These are phyloP conservation scores for Fusarium mexicanum DNA, from an alignment of 2,329 filamentous ascomycete species.

Conservation along the genomic window DNA sequence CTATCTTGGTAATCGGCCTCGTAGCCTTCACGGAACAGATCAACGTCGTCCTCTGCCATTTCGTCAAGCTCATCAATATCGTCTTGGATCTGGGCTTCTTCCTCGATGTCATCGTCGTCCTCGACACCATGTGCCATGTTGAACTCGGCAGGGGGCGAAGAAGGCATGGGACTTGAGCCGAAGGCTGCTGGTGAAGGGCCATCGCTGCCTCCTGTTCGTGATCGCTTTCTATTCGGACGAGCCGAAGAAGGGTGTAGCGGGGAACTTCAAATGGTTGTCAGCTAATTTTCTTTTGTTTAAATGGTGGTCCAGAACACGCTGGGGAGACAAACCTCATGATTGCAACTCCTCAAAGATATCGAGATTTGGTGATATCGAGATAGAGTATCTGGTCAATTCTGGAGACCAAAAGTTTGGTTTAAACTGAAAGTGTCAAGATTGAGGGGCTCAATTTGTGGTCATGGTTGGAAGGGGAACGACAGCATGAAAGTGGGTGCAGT, in stretches of 20 bases:
- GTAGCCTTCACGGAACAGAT: conserved; percentile 79
- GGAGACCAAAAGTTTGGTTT: neutral
- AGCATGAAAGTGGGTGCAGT: conserved; percentile 28
- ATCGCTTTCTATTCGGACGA: conserved; percentile 64
- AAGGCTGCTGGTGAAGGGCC: conserved; percentile 60
- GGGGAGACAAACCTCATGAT: conserved; percentile 24
- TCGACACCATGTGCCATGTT: conserved; percentile 73
- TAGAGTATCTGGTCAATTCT: neutral
- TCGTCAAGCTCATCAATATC: conserved; percentile 83
- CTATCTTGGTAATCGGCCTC: conserved; percentile 76
- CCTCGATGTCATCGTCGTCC: conserved; percentile 76
- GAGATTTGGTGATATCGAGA: conserved; percentile 6
- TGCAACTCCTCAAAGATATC: conserved; percentile 3
- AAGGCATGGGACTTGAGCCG: conserved; percentile 72
- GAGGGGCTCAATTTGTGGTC: conserved; percentile 35
- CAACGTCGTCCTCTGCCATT: conserved; percentile 82
- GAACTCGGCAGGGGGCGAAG: conserved; percentile 69
- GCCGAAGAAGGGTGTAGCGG: conserved; percentile 82
- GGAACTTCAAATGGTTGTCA: conserved; percentile 66
- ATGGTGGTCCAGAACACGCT: neutral
- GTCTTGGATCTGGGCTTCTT: conserved; percentile 76
- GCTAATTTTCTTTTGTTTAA: neutral
- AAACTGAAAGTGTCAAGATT: conserved; percentile 25
- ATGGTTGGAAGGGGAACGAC: conserved; percentile 35
- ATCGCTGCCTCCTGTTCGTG: conserved; percentile 62